A percentile compares a stretch with the other conserved stretches of the same genome.
phyloP scores from a whole-genome alignment of 2,329 filamentous ascomycete species.

The Lasiodiplodia theobromae region DNA sequence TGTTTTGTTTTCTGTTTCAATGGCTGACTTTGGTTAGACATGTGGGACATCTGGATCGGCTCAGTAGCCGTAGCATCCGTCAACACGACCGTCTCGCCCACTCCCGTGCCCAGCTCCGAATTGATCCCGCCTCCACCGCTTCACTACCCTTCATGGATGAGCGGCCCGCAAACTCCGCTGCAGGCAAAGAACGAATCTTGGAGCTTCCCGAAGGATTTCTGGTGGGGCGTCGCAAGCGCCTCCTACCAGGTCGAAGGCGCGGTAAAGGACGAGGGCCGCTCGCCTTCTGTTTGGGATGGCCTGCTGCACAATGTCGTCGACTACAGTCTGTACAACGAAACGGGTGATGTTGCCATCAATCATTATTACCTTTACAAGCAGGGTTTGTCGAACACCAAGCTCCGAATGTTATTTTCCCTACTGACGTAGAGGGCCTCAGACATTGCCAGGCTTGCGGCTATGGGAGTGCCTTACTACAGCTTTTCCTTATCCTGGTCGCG shows the following conservation, averaged over 20 bases:
- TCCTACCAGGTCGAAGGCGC: slow-evolving; percentile 56
- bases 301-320: slow-evolving; percentile 42
- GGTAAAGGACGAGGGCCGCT: slow-evolving; percentile 49
- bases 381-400: slow-evolving; percentile 24
- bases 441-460: slow-evolving; percentile 43
- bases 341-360: slow-evolving; percentile 59
- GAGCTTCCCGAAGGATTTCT: slow-evolving; percentile 45
- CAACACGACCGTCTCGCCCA: slow-evolving; percentile 38
- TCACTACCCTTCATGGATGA: slow-evolving; percentile 42
- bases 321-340: slow-evolving; percentile 42
- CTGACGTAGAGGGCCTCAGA: slow-evolving; percentile 38
- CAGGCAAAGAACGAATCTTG: slow-evolving; percentile 39
- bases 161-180: slow-evolving; percentile 40
- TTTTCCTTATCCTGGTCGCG: slow-evolving; percentile 59
- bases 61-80: slow-evolving; percentile 35
- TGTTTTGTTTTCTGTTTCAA: neutral
- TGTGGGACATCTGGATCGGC: slow-evolving; percentile 38
- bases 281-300: slow-evolving; percentile 50
- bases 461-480: slow-evolving; percentile 45
- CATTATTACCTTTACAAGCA: slow-evolving; percentile 61
- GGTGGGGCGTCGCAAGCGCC: slow-evolving; percentile 53
- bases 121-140: slow-evolving; percentile 44
- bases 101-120: slow-evolving; percentile 44
- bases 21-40: slow-evolving; percentile 17
- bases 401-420: neutral